Base-by-base conservation (phyloP, 2,329 filamentous ascomycete species). In the Spiromastix sp. region DNA sequence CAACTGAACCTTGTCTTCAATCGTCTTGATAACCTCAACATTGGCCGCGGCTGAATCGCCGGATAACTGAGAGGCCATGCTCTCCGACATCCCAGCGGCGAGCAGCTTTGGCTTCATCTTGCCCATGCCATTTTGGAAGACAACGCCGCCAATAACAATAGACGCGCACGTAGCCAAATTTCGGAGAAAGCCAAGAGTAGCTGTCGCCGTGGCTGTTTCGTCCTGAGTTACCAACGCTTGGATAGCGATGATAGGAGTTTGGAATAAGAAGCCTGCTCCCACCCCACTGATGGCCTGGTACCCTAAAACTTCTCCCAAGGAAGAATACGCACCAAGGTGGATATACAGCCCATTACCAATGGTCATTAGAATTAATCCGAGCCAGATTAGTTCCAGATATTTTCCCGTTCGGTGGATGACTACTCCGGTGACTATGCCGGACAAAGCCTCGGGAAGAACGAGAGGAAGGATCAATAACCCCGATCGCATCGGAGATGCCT, bases 91-190 rank as follows among this genome's bases (percentile, higher is more conserved):
- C 24, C 34, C 46, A n/a, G n/a, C n/a, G n/a, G n/a, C 25, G 40
- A 49, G 26, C 82, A 66, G 6, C 51, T n/a, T 49, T 3, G 59
- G 49, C 18, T 68, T 63, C 45, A 75, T 10, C 71, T 30, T 63
- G 64, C 43, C n/a, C 76, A 85, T 83, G 40, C 71, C 63, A 52
- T 87, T 86, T 57, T 85, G 78, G 60, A 87, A 86, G 24, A 87
- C 71, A 30, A 85, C 80, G n/a, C 80, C 77, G 16, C 83, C 83
- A 25, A 86, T 66, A 2, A 85, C 80, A 34, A 85, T 71, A 0
- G 76, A 77, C 13, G 79, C 71, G 2, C 77, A 71, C 0, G 77
- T 82, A 7, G 76, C 77, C 3, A 86, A 61, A 45, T 81, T 80
- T 13, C 81, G 74, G 5, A 78, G 66, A 40, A 75, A 71, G 0